Conservation (phyloP, 306 rosid species). For the Oxytropis ochrocephala region DNA sequence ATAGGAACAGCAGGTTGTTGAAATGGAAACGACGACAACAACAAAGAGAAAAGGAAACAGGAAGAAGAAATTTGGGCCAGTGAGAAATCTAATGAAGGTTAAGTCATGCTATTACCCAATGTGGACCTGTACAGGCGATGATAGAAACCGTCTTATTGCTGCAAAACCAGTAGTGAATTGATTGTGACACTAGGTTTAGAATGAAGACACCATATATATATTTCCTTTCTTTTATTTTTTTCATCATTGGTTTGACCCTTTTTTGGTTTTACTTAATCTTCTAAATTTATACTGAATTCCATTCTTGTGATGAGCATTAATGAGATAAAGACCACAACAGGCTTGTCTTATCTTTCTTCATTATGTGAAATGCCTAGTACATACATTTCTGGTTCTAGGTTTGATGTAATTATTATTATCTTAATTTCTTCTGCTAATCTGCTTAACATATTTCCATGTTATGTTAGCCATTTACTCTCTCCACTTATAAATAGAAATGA, state of each 20-base stretch:
- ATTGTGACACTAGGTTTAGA: constrained; percentile 8
- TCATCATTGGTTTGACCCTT: neutral
- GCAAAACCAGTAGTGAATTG: constrained; percentile 32
- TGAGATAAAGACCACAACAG: neutral
- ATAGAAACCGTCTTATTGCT: constrained; percentile 27
- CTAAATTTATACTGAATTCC: neutral
- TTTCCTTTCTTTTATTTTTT: neutral
- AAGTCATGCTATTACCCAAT: constrained; percentile 48
- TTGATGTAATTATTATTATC: neutral
- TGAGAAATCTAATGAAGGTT: constrained; percentile 47
- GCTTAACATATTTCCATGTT: neutral
- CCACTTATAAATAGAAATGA: too few relatives aligned
- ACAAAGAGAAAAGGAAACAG: constrained; percentile 30
- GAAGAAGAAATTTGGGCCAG: constrained; percentile 27
- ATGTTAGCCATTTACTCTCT: neutral
- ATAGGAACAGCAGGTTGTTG: constrained; percentile 21
- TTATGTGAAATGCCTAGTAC: neutral
- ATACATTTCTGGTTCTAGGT: neutral
- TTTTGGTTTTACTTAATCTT: neutral
- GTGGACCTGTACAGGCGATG: constrained; percentile 26
- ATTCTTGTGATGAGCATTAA: neutral
- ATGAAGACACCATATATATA: constrained; percentile 8
- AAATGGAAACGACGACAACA: neutral
- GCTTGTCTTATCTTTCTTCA: constrained; percentile 12
- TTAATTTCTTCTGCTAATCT: neutral